Conservation (phyloP, 2,329 filamentous ascomycete species). For the Aureobasidium subglaciale region DNA sequence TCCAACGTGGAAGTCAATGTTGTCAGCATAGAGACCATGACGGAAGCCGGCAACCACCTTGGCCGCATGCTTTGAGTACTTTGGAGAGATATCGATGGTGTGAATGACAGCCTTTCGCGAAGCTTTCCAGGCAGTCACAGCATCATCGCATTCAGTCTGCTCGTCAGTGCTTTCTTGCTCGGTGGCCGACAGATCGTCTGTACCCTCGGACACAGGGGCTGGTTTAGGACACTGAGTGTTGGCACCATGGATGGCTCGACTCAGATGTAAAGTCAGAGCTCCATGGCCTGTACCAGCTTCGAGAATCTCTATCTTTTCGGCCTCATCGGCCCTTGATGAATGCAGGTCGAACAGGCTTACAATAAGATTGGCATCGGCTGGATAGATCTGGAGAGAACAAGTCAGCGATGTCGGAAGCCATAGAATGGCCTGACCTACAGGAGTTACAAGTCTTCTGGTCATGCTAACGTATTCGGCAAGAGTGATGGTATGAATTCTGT, state of each 20-base stretch:
- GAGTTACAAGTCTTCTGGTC: conserved; percentile 65
- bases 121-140: conserved; percentile 29
- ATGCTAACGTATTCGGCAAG: conserved; percentile 66
- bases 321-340: conserved; percentile 18
- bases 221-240: conserved; percentile 49
- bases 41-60: conserved; percentile 60
- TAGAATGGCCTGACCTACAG: conserved; percentile 42
- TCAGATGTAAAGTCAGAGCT: conserved; percentile 66
- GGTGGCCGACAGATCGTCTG: conserved; percentile 24
- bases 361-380: conserved; percentile 67
- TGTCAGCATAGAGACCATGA: conserved; percentile 59
- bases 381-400: conserved; percentile 55
- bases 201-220: conserved; percentile 28
- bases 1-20: conserved; percentile 68
- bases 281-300: conserved; percentile 85
- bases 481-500: conserved; percentile 57
- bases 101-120: conserved; percentile 63
- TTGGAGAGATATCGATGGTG: conserved; percentile 59
- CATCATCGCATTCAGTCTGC: conserved; percentile 21
- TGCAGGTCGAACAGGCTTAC: conserved; percentile 71
- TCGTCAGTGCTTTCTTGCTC: conserved; percentile 18
- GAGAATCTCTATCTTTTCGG: conserved; percentile 61
- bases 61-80: conserved; percentile 58
- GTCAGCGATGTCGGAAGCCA: background rate
- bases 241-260: conserved; percentile 66